Evolutionary conservation across 2,329 filamentous ascomycete genomes (phyloP).

Genomic region (Trichoderma semiorbis): DNA sequence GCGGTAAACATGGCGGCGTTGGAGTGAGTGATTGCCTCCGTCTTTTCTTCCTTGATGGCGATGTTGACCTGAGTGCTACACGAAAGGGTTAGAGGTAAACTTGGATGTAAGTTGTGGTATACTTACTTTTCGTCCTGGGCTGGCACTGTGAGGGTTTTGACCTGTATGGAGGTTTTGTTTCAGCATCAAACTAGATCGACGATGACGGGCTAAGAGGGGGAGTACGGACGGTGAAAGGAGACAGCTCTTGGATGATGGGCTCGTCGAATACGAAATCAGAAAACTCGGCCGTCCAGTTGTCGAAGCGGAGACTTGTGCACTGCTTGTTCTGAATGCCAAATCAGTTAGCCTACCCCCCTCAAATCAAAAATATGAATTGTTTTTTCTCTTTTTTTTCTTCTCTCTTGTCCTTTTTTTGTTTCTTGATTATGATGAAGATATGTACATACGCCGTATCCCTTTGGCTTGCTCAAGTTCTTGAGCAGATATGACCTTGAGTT

Average conservation of each 20-base stretch:
- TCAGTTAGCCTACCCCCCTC: background rate
- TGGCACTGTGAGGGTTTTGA: conserved; percentile 11
- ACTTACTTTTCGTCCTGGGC: conserved; percentile 12
- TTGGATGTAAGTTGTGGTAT: background rate
- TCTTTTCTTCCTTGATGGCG: conserved; percentile 12
- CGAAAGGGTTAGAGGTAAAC: background rate
- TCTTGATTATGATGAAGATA: background rate
- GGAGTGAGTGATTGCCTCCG: conserved; percentile 6
- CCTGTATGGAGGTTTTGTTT: background rate
- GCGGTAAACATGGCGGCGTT: conserved; percentile 12
- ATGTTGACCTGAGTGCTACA: conserved; percentile 12
- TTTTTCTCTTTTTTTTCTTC: background rate
- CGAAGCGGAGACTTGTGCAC: conserved; percentile 14
- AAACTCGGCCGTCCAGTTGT: conserved; percentile 14
- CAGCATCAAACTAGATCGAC: background rate
- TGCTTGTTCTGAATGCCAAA: conserved; percentile 8
- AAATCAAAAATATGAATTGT: background rate
- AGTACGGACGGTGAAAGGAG: conserved; percentile 7
- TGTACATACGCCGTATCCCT: conserved; percentile 14
- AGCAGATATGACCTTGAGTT: conserved; percentile 11
- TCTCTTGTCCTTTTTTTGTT: background rate
- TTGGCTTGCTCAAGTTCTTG: conserved; percentile 16
- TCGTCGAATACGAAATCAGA: conserved; percentile 16
- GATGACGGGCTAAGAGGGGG: background rate
- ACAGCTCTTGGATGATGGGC: conserved; percentile 14